Evolutionary conservation across 78 protist species (phyloP), one percentile per base, ranked within the genome.

Genomic region (slime mould (Dictyostelium discoideum)): DNA sequence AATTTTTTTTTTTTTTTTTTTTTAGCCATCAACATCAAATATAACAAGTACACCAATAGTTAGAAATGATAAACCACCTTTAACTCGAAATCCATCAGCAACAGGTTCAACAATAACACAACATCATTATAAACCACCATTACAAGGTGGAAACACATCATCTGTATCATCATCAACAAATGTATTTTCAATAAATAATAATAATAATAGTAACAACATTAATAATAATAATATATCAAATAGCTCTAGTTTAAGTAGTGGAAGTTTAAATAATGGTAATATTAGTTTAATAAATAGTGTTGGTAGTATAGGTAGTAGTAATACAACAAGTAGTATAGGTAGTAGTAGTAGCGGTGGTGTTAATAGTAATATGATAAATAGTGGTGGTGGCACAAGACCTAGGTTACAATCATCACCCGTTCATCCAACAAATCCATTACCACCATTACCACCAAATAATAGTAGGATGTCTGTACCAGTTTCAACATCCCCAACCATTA

Each of bases 361-460:
- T 13, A 46, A 26, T 50, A 82, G 22, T 54, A 84, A 60, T 84
- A 24, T 50, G 32, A 46, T 67, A 37, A 74, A 74, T 74, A 67
- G 80, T 44, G 80, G 80, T 67, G 37, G 37, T 39, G 80, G 40
- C 5, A 50, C 60, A 20, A 24, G 92, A 86, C 92, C 92, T 9
- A 22, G 92, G n/a, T n/a, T 86, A n/a, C 78, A 67, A 40, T 86
- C 92, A 3, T 48, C 92, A 77, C 92, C 92, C 13, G 50, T 69
- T 39, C 92, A 76, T n/a, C 94, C 94, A n/a, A 73, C 87, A 7
- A 63, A 86, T 86, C 85, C 94, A 48, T 54, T 89, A 20, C 94
- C 94, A 89, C 86, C 93, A n/a, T 42, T 54, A 57, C 65, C 86
- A 44, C 84, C 84, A 24, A 74, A 37, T 32, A 32, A 29, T 16